Base-by-base conservation (phyloP, 202 grass and related monocot genomes). In the Schoenoplectus tabernaemontani region DNA sequence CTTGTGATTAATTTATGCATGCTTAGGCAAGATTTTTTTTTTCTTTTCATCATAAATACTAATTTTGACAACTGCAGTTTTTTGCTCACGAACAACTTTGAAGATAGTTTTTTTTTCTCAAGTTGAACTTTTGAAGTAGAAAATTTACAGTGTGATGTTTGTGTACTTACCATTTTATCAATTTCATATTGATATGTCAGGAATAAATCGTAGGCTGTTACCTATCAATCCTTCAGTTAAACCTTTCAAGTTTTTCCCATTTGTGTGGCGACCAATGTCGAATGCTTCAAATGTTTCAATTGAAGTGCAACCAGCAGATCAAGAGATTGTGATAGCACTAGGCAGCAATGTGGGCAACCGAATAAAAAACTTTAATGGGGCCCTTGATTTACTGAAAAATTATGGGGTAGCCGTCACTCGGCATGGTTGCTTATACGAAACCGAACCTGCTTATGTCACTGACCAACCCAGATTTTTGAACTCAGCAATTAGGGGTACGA, bases 241-340 rank as follows among this genome's bases (percentile, higher is more conserved):
- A 71, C 4, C 76, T 24, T 79, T 15, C 0, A 77, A 26, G 9
- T 50, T 20, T 56, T 41, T 15, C 12, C 71, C 17, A 0, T 64
- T 9, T 61, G 70, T 64, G 50, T 84, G 76, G 43, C 84, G 76
- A 58, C 63, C 76, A 0, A 85, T 78, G 64, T 66, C 64, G 2
- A 66, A 73, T 39, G 81, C 10, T 82, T 66, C 64, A 3, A 66
- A 73, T 39, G 81, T 7, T 82, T 85, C 85, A 1, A 1, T 22
- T 15, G n/a, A 26, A 15, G 41, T 80, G 9, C 57, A 65, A 58
- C 89, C 87, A 30, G n/a, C 77, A 33, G 82, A 89, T 39, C 86
- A 94, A 37, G 94, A 97, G 80, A 81, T 97, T 44, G 91, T 94
- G 62, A 92, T 97, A 82, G 89, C 94, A 23, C 76, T 97, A 39